Evolutionary conservation across 1,139 yeast species (phyloP), one percentile per base, ranked within the genome.

Genomic region (Blastobotrys malaysiensis): DNA sequence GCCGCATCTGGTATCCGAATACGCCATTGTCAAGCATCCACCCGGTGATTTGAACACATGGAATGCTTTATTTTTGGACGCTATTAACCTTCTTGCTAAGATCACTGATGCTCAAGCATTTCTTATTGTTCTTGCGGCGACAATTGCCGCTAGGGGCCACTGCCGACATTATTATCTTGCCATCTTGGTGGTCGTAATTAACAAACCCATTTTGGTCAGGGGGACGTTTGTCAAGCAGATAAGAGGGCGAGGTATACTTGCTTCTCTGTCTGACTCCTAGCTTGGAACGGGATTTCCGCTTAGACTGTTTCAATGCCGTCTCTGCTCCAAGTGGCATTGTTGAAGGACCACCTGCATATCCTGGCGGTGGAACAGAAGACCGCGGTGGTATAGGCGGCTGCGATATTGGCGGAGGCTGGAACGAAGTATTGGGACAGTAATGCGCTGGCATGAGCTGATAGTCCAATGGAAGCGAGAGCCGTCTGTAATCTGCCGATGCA

Each of bases 121-220:
- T 31, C 39, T 31, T 31, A 31, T 31, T 31, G 39, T 31, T 31
- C 16, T 31, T 31, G 39, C 39, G 21, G 13, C 55, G 20, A n/a
- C 53, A 45, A 46, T 55, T 59, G 21, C 65, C 65, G 44, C 63
- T 59, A 6, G 63, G 63, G 2, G 65, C 63, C 7, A 62, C 64
- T 1, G 63, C 64, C 3, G 63, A 59, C 63, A 62, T 61, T 22
- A 62, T 54, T 5, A 61, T 55, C 26, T 54, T 50, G 7, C 62
- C 61, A 46, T 62, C 65, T 21, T 52, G 54, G 20, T 59, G 54
- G 43, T 59, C 61, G 47, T 59, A 62, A 24, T 62, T 62, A 5
- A 62, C 63, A 48, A 62, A 62, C 3, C 65, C 65, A 18, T 47
- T 51, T 27, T 55, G 27, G 43, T 62, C 65, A 1, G 65, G 64